phyloP scores from a whole-genome alignment of 2,329 filamentous ascomycete genomes.

The Phialophora verrucosa region DNA sequence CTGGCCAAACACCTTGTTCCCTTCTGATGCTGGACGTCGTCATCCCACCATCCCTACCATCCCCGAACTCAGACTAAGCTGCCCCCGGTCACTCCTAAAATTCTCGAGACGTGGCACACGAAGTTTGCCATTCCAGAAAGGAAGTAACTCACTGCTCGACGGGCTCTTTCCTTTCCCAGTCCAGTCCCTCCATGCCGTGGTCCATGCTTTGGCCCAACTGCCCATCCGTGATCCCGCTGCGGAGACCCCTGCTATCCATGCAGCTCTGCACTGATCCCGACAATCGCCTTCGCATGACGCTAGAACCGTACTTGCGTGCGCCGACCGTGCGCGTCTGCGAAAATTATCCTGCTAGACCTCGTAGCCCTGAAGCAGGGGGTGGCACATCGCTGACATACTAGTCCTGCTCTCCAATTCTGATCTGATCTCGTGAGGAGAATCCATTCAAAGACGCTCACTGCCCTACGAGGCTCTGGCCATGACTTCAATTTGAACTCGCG shows the following conservation, averaged over 20 bases:
- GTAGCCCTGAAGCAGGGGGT: slow-evolving; percentile 7
- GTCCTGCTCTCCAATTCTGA: slow-evolving; percentile 22
- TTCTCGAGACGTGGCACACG: slow-evolving; percentile 10
- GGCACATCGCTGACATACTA: slow-evolving; percentile 23
- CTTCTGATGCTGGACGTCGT: slow-evolving; percentile 13
- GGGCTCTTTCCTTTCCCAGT: slow-evolving; percentile 18
- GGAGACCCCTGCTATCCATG: slow-evolving; percentile 10
- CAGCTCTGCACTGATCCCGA: slow-evolving; percentile 10
- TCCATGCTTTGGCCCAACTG: slow-evolving; percentile 9
- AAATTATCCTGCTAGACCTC: slow-evolving; percentile 16
- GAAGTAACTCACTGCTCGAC: slow-evolving; percentile 17
- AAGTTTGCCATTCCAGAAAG: slow-evolving; percentile 17
- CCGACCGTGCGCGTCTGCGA: slow-evolving; percentile 16
- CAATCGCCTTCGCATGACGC: slow-evolving; percentile 25
- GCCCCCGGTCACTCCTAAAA: slow-evolving; percentile 4
- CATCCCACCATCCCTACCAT: slow-evolving; percentile 9
- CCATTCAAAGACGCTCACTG: slow-evolving; percentile 17
- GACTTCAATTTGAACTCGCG: slow-evolving; percentile 13
- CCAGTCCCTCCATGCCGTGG: background rate
- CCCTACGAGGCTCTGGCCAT: slow-evolving; percentile 29
- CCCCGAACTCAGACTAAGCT: slow-evolving; percentile 2
- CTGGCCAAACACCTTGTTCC: slow-evolving; percentile 14
- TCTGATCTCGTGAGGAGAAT: slow-evolving; percentile 27
- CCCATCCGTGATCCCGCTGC: slow-evolving; percentile 15
- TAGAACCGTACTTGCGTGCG: slow-evolving; percentile 9